phyloP scores from a whole-genome alignment of 108 stramenopile species.

The Licmophora abbreviata region DNA sequence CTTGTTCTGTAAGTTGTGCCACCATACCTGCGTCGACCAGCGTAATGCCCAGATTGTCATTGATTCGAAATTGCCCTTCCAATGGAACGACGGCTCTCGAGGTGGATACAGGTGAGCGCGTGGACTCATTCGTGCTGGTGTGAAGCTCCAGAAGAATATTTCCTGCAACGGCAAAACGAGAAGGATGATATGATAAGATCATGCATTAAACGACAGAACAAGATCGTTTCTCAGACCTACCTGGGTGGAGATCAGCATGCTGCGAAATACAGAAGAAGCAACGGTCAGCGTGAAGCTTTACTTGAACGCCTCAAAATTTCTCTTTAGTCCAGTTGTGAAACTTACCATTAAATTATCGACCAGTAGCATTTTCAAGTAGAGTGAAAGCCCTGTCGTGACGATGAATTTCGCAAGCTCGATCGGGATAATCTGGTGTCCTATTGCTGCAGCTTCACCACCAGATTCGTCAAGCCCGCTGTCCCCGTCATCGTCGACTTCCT shows the following conservation, averaged over 20 bases:
- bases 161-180: too few species aligned
- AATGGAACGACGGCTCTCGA: neutral
- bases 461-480: neutral
- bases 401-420: slow-evolving; percentile 39
- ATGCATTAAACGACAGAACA: neutral
- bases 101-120: too few species aligned
- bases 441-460: slow-evolving; percentile 1
- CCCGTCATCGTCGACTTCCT: neutral
- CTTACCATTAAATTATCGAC: slow-evolving; percentile 64
- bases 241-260: slow-evolving; percentile 80
- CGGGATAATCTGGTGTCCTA: slow-evolving; percentile 24
- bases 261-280: slow-evolving; percentile 4
- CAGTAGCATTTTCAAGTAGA: slow-evolving; percentile 86
- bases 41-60: slow-evolving; percentile 18
- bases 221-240: slow-evolving; percentile 3
- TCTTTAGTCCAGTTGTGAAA: neutral
- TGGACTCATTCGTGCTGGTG: too few species aligned
- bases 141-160: too few species aligned
- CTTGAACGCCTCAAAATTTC: neutral
- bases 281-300: neutral
- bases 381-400: slow-evolving; percentile 57
- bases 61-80: neutral
- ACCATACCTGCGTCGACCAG: slow-evolving; percentile 90
- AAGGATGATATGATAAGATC: neutral
- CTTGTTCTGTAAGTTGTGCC: slow-evolving; percentile 58